Conservation (phyloP, 352 stramenopile genomes). For the Phytopythium montanum region DNA sequence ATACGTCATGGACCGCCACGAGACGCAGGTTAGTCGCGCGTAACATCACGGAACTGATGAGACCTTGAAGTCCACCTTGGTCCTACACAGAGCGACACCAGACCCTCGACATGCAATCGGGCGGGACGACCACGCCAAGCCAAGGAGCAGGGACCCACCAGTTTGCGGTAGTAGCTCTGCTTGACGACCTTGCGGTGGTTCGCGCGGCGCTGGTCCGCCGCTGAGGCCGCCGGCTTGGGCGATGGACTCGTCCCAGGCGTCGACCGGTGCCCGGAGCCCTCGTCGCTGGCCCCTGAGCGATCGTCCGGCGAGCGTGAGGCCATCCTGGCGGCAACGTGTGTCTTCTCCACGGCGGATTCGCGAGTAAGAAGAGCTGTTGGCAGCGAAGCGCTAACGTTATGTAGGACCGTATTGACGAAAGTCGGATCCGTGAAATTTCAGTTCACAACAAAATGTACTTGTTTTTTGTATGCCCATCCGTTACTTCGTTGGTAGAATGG, state of each 20-base stretch:
- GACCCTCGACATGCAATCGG: background rate
- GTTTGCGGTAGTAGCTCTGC: conserved; percentile 38
- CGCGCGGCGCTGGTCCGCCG: conserved; percentile 26
- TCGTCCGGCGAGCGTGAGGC: background rate
- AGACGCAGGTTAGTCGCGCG: background rate
- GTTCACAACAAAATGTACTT: no score
- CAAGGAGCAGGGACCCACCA: conserved; percentile 11
- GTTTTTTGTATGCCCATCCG: no score
- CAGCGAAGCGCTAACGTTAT: no score
- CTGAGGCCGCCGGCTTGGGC: background rate
- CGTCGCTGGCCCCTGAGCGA: background rate
- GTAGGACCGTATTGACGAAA: no score
- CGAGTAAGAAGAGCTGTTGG: background rate
- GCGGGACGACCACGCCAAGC: background rate
- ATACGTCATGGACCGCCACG: background rate
- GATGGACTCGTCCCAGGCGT: background rate
- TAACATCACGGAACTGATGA: background rate
- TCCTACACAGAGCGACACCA: background rate
- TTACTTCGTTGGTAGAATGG: no score
- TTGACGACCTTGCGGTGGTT: conserved; percentile 61
- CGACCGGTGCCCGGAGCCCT: background rate
- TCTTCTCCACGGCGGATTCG: background rate
- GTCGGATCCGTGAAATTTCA: no score
- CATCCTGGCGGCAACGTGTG: background rate
- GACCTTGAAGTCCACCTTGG: background rate